Evolutionary conservation across 208 protist genomes (phyloP), one percentile per base, ranked within the genome.

Genomic region (Leishmania braziliensis): DNA sequence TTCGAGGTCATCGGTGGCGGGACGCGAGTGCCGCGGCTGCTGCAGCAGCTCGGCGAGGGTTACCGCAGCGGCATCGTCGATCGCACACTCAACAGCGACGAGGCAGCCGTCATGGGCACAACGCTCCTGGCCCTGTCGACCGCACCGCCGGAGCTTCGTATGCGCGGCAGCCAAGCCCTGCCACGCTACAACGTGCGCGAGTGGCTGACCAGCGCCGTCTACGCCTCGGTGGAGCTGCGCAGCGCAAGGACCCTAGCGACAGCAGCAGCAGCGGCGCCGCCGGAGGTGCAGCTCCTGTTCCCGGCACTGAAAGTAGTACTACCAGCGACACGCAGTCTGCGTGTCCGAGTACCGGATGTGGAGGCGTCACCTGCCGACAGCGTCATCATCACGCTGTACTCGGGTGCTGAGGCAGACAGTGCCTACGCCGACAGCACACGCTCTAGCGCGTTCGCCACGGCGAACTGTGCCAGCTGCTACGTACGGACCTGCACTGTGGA

Each of bases 11-110:
- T 97, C 77, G 95, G 95, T 50, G 95, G 93, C 36, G 92, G 87
- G 14, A 90, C 93, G 18, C 92, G 95, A 56, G 94, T 97, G 86
- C 95, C 95, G 48, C 77, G 70, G 71, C 88, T 98, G 71, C 80
- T 95, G 50, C 81, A 89, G 29, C 84, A 79, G 18, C 86, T 98
- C 39, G 77, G 84, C 36, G 69, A 92, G 46, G 89, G 88, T 74
- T 87, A 89, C 33, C 76, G 83, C 16, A 69, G 65, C 51, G 83
- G 84, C 18, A 48, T 86, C 78, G 90, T 88, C n/a, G 91, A 95
- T 33, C 90, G 92, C 56, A 97, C 91, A 5, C 87, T 98, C 56
- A 98, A 98, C 82, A 88, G 90, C 39, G 94, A 98, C 76, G 95
- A 98, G 86, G 92, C 93, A 9, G 85, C 86, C 1, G 95, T 92